Evolutionary conservation across 2,329 filamentous ascomycete species (phyloP).

Genomic region (Clonostachys rosea): DNA sequence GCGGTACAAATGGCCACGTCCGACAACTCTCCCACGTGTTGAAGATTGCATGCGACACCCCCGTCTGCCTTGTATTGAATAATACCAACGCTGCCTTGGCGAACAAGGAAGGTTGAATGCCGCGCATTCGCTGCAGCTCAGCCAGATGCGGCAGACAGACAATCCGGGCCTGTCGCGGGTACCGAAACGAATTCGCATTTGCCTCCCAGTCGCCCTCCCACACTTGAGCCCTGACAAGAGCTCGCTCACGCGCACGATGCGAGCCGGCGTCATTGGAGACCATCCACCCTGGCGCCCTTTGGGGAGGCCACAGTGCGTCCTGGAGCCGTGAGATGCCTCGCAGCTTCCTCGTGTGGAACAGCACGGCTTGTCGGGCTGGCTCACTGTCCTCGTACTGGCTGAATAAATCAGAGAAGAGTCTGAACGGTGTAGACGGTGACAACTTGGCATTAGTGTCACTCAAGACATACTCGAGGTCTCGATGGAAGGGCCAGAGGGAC

Average conservation of each 20-base stretch:
- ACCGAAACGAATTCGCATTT: conserved; percentile 13
- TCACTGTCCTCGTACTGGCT: conserved; percentile 18
- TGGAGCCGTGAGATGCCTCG: conserved; percentile 25
- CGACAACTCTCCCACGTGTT: conserved; percentile 24
- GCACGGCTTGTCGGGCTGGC: conserved; percentile 16
- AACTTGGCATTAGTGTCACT: conserved; percentile 7
- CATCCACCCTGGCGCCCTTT: conserved; percentile 24
- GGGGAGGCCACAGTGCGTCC: conserved; percentile 22
- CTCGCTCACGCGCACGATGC: conserved; percentile 8
- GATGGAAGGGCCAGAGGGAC: conserved; percentile 21
- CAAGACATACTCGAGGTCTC: conserved; percentile 23
- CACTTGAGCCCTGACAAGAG: conserved; percentile 10
- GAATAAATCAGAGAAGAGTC: conserved; percentile 22
- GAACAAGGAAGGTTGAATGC: conserved; percentile 18
- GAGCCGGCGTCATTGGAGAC: conserved; percentile 19
- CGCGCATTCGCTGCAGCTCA: conserved; percentile 9
- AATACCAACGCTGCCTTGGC: conserved; percentile 21
- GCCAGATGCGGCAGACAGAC: conserved; percentile 15
- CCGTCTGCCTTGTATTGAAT: conserved; percentile 25
- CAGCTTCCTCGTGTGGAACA: conserved; percentile 20
- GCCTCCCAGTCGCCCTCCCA: conserved; percentile 22
- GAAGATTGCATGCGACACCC: conserved; percentile 21
- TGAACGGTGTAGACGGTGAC: conserved; percentile 17
- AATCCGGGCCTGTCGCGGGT: conserved; percentile 20
- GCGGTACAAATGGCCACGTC: conserved; percentile 28